These are phyloP conservation scores for Verticillium longisporum DNA, from an alignment of 2,329 filamentous ascomycete species.

Conservation along the genomic window DNA sequence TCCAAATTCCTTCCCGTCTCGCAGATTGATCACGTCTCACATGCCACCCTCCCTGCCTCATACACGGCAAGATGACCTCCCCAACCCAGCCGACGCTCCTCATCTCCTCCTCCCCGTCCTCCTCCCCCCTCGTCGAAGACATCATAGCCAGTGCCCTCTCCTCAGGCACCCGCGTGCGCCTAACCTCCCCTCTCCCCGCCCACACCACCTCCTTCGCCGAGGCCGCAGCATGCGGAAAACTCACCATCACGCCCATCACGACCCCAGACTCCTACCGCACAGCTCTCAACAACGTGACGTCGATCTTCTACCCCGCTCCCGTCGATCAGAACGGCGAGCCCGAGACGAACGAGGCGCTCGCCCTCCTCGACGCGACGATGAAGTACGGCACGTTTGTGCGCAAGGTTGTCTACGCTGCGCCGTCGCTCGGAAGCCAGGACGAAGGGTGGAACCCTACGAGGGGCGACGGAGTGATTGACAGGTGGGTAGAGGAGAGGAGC, in stretches of 20 bases:
- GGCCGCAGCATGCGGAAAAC: conserved; percentile 11
- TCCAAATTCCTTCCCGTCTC: not conserved
- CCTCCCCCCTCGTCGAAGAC: conserved; percentile 15
- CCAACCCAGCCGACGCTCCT: conserved; percentile 18
- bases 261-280: conserved; percentile 68
- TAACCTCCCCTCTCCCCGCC: conserved; percentile 10
- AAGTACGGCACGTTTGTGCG: conserved; percentile 17
- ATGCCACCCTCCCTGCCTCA: not conserved
- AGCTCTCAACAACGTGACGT: conserved; percentile 16
- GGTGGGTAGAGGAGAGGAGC: not conserved
- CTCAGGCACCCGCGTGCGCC: conserved; percentile 14
- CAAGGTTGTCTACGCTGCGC: conserved; percentile 9
- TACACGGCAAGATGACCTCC: conserved; percentile 10
- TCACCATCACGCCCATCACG: conserved; percentile 52
- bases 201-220: conserved; percentile 5
- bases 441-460: not conserved
- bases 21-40: not conserved
- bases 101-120: conserved; percentile 17
- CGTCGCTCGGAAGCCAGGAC: not conserved
- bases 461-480: not conserved
- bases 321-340: conserved; percentile 29
- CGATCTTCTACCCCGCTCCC: conserved; percentile 13
- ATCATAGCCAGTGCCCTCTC: conserved; percentile 14
- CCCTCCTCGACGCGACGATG: conserved; percentile 28
- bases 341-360: conserved; percentile 28